phyloP scores from a whole-genome alignment of 1,284 basidiomycete genomes.

The Ceratobasidium papillatum region DNA sequence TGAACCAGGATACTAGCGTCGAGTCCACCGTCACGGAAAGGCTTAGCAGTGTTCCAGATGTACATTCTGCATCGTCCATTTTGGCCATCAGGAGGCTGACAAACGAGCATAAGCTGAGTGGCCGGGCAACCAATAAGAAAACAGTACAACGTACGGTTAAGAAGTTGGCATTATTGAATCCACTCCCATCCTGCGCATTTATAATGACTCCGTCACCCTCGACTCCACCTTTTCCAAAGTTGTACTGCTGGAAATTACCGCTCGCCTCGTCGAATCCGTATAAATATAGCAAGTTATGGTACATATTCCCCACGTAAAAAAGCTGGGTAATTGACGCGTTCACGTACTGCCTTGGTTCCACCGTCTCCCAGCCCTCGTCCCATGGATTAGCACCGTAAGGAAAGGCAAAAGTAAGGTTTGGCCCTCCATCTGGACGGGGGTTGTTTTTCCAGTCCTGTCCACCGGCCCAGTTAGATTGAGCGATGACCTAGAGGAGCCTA shows the following conservation, averaged over 20 bases:
- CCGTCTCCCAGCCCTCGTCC: slow-evolving; percentile 61
- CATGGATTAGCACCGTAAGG: slow-evolving; percentile 67
- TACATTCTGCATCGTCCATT: slow-evolving; percentile 96
- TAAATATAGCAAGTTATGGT: slow-evolving; percentile 61
- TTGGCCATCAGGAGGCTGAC: slow-evolving; percentile 58
- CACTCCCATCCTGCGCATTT: slow-evolving; percentile 93
- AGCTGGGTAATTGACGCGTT: slow-evolving; percentile 87
- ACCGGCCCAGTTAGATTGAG: slow-evolving; percentile 91
- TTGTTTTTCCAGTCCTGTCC: slow-evolving; percentile 76
- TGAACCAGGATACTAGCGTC: slow-evolving; percentile 95
- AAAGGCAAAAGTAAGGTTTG: slow-evolving; percentile 71
- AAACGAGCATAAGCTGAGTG: background rate
- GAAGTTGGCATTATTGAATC: slow-evolving; percentile 74
- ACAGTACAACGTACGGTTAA: slow-evolving; percentile 51
- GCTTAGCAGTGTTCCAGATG: slow-evolving; percentile 88
- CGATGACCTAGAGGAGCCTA: slow-evolving; percentile 62
- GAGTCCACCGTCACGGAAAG: slow-evolving; percentile 92
- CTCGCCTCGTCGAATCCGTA: slow-evolving; percentile 91
- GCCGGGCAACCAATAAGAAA: background rate
- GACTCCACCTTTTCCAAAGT: slow-evolving; percentile 88
- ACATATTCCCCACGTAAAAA: slow-evolving; percentile 91
- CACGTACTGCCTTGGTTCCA: slow-evolving; percentile 81
- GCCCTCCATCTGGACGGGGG: slow-evolving; percentile 76
- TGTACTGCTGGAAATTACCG: slow-evolving; percentile 98
- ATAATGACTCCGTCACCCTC: slow-evolving; percentile 92